Evolutionary conservation across 169 alveolate species (phyloP), one percentile per base, ranked within the genome.

Genomic region (Neospora caninum): DNA sequence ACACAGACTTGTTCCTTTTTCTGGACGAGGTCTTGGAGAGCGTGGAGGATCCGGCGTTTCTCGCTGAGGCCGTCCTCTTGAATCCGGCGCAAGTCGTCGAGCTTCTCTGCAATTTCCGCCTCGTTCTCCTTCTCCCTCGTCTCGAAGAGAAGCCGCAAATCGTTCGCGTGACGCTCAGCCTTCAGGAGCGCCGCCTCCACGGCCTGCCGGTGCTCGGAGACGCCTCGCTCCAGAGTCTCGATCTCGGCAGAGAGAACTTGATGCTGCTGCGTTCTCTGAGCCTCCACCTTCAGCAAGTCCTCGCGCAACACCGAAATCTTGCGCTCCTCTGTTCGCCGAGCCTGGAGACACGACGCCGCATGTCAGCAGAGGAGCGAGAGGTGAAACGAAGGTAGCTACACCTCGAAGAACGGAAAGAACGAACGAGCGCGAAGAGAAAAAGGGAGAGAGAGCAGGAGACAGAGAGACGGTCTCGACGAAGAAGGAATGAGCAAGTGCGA

Each of bases 321-420:
- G 42, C 84, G 84, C 84, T 73, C 84, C 84, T 73, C 84, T 2
- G 84, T 73, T 36, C 43, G 39, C 84, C 84, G 84, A 41, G 42
- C 1, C 84, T 73, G 84, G 25, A 43, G 27, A 36, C 45, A 73
- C 1, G 20, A 31, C 1, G n/a, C 84, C 25, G 84, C 22, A 41
- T 13, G 73, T 1, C 7, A 64, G 73, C 1, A 64, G 73, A 16
- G 73, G 73, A 64, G 73, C 4, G 73, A 64, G 7, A 27, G 73
- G 20, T 1, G n/a, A 64, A 27, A 64, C 16, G n/a, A 13, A 64
- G 31, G n/a, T 22, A 64, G 73, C 73, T 10, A 29, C 25, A 22
- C n/a, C n/a, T n/a, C n/a, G n/a, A n/a, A n/a, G n/a, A n/a, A n/a
- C n/a, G n/a, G n/a, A n/a, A n/a, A n/a, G n/a, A n/a, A n/a, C n/a